phyloP scores from a whole-genome alignment of 768 basidiomycete genomes.

The Suillus subluteus region DNA sequence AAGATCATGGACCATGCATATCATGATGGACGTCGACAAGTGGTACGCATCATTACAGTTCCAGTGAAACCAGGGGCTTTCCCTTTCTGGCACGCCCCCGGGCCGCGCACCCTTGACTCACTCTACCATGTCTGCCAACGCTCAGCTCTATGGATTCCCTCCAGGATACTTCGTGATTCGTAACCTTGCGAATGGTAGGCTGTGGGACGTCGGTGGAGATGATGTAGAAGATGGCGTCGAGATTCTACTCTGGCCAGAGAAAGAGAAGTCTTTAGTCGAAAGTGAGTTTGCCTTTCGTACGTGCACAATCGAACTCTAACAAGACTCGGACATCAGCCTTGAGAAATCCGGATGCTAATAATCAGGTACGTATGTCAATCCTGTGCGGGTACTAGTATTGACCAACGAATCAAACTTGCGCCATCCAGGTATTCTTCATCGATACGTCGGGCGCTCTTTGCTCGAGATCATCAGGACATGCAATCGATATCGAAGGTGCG shows the following conservation, averaged over 20 bases:
- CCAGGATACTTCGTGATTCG: slow-evolving; percentile 45
- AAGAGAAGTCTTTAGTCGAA: slow-evolving; percentile 79
- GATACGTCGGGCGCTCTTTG: slow-evolving; percentile 78
- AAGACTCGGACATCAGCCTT: slow-evolving; percentile 47
- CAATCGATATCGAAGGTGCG: slow-evolving; percentile 77
- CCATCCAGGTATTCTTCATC: slow-evolving; percentile 76
- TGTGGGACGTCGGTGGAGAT: slow-evolving; percentile 40
- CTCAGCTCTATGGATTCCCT: slow-evolving; percentile 38
- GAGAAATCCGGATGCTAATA: slow-evolving; percentile 68
- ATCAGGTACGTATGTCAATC: slow-evolving; percentile 55
- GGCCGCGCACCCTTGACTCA: not conserved
- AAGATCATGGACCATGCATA: not conserved
- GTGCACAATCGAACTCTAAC: slow-evolving; percentile 5
- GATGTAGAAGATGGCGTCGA: slow-evolving; percentile 43
- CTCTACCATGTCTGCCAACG: slow-evolving; percentile 21
- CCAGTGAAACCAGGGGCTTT: slow-evolving; percentile 3
- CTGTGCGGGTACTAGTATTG: not conserved
- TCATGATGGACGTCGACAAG: not conserved
- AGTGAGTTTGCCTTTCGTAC: slow-evolving; percentile 44
- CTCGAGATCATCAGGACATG: slow-evolving; percentile 79
- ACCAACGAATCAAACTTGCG: slow-evolving; percentile 4
- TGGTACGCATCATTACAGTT: not conserved
- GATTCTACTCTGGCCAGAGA: slow-evolving; percentile 70
- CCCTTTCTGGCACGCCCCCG: not conserved
- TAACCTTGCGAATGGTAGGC: slow-evolving; percentile 36